Percentiles rank a stretch among this genome's conserved stretches.
Evolutionary conservation across 805 yeast species (phyloP).

Genomic region (Candida nemodendra): DNA sequence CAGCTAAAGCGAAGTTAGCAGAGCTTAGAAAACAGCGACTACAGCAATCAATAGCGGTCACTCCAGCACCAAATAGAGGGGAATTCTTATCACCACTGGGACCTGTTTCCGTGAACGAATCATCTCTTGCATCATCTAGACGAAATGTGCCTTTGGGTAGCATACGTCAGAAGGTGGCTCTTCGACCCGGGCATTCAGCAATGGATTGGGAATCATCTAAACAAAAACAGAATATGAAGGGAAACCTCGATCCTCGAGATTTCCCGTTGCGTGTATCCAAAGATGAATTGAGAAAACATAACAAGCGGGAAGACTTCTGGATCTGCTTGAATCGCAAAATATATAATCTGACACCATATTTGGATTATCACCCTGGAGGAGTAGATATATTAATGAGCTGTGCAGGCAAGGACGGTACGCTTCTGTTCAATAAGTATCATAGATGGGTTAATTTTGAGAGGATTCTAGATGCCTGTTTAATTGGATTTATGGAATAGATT

Average conservation of each 20-base stretch:
- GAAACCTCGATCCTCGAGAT: constrained; percentile 37
- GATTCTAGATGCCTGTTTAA: constrained; percentile 71
- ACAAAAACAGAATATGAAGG: constrained; percentile 50
- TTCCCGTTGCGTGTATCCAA: constrained; percentile 58
- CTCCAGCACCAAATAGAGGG: constrained; percentile 8
- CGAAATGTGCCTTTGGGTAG: not conserved
- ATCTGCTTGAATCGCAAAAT: constrained; percentile 76
- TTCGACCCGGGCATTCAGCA: constrained; percentile 81
- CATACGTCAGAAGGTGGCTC: constrained; percentile 52
- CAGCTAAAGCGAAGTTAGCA: constrained; percentile 10
- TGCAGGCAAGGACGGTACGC: constrained; percentile 84
- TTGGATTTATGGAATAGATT: constrained; percentile 51
- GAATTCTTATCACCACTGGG: constrained; percentile 16
- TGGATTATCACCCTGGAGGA: constrained; percentile 94
- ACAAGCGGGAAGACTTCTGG: constrained; percentile 74
- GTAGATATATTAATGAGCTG: constrained; percentile 68
- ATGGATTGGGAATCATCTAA: constrained; percentile 78
- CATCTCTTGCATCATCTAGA: constrained; percentile 1
- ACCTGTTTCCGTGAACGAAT: constrained; percentile 1
- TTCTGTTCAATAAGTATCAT: constrained; percentile 67
- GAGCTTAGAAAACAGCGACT: constrained; percentile 10
- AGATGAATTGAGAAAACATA: constrained; percentile 61
- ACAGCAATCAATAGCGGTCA: constrained; percentile 4
- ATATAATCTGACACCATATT: constrained; percentile 81
- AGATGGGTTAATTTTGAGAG: constrained; percentile 79